Evolutionary conservation across 2,329 filamentous ascomycete species (phyloP), one percentile per base, ranked within the genome.

Genomic region (Aspergillus calidoustus): DNA sequence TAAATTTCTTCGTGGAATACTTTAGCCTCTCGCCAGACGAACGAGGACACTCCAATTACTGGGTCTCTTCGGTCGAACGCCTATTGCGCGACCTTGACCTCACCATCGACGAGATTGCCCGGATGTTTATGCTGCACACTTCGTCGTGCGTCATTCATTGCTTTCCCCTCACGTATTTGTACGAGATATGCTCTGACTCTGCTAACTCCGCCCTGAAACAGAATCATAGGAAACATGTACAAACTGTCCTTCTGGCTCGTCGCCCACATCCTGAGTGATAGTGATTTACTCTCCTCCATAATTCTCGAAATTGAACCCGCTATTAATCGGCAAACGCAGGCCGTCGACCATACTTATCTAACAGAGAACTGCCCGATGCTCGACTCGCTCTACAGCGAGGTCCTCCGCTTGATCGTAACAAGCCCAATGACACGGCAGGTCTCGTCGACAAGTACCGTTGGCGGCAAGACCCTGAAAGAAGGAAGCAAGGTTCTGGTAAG

Each of bases 311-410:
- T 54, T 25, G 13, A 54, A 34, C 51, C 51, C 31, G 51, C 51
- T 22, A 54, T 54, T 22, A 38, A 41, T 19, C 51, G 15, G 15
- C 51, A 54, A 41, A 54, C 34, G 34, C 34, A 41, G 34, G 34
- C 34, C 34, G 31, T 54, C 31, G 51, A 54, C 34, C 51, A 54
- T 38, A 25, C 31, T 8, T 57, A 57, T 34, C 54, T 57, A 7
- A 49, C 44, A 38, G 54, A 57, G n/a, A 11, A 48, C 9, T 57
- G 54, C 28, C 54, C 44, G 17, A 28, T 19, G 15, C 54, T 57
- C 28, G 54, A 57, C 23, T 57, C 54, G 43, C 54, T 57, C 23
- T 57, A 49, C 54, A 57, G 44, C 30, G 54, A 57, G n/a, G 54
- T 57, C 23, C 54, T 57, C 8, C 54, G 54, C 17, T 31, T 57